Base-by-base conservation (phyloP, 768 basidiomycete species). In the Boletus rex-veris region DNA sequence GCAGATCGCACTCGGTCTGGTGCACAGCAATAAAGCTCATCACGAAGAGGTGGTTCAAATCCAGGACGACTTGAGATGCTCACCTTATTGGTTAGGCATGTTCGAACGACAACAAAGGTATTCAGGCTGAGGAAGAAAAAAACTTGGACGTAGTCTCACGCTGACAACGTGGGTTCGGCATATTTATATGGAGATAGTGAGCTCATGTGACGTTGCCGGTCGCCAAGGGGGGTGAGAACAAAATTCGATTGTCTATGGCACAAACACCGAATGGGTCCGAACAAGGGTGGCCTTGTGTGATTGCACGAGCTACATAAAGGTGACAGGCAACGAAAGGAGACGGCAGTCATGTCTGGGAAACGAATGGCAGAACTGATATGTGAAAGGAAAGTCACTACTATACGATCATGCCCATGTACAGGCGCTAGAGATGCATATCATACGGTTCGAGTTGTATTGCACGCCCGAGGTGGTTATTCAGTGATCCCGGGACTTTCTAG, bases 401-500 rank as follows among this genome's bases (percentile, higher is more conserved):
- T 40, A 37, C 19, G 48, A 50, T 48, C 52, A 30, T 56, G 53
- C 45, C 36, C 51, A 48, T 58, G 55, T 39, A 58, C 49, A 47
- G 56, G 52, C 19, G 39, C 30, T 55, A 42, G 37, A 33, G 8
- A 38, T 42, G 53, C 28, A 50, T 48, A 10, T 38, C 46, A 18
- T 9, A 28, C 16, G 41, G 12, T 41, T 36, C 40, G 35, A 24
- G 45, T 36, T 30, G 14, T 43, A 30, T 24, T n/a, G 26, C 31
- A 16, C 36, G 53, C 15, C 12, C 7, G 15, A 37, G 36, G 28
- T 36, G 16, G 35, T 48, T 36, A 37, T 26, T 90, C 79, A 92
- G 76, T 92, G 90, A 75, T 92, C 90, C 74, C 90, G 85, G 71
- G 90, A 86, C 83, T 92, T 92, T 74, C 90, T 92, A 45, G 15